phyloP scores from a whole-genome alignment of 1,284 basidiomycete species.

The Sanguinoderma infundibulare region DNA sequence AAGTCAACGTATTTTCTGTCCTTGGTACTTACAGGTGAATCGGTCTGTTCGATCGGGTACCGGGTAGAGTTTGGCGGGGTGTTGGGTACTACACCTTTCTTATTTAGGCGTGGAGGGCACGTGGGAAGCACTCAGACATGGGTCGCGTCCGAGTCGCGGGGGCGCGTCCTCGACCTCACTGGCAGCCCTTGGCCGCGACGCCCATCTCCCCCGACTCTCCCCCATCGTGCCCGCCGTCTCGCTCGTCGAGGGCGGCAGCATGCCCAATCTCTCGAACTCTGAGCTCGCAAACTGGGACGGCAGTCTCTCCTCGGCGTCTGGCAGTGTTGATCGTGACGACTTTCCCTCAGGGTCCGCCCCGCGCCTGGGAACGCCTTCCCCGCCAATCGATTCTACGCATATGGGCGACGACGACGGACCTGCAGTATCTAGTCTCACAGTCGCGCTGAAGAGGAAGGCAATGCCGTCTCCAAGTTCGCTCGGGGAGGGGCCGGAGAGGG shows the following conservation, averaged over 20 bases:
- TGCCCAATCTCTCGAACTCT: conserved; percentile 18
- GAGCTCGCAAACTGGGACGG: conserved; percentile 36
- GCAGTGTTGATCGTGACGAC: neutral
- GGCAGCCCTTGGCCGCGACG: neutral
- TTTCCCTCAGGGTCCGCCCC: conserved; percentile 9
- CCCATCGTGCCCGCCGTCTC: neutral
- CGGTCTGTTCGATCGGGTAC: too few relatives aligned
- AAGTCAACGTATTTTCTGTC: too few relatives aligned
- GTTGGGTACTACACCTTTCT: too few relatives aligned
- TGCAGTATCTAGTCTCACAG: neutral
- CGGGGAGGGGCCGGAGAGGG: neutral
- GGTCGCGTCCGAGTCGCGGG: neutral
- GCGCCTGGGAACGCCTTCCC: neutral
- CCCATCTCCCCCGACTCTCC: neutral
- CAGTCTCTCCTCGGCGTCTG: conserved; percentile 13
- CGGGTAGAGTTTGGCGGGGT: too few relatives aligned
- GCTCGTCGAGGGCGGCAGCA: conserved; percentile 2
- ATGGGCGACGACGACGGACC: neutral
- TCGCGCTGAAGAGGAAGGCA: too few relatives aligned
- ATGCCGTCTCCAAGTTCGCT: neutral
- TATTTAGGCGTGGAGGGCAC: too few relatives aligned
- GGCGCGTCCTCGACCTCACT: neutral
- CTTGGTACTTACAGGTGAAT: too few relatives aligned
- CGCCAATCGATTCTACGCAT: neutral
- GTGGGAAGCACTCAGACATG: neutral